Conservation (phyloP, 768 basidiomycete species). For the Mycena amicta region DNA sequence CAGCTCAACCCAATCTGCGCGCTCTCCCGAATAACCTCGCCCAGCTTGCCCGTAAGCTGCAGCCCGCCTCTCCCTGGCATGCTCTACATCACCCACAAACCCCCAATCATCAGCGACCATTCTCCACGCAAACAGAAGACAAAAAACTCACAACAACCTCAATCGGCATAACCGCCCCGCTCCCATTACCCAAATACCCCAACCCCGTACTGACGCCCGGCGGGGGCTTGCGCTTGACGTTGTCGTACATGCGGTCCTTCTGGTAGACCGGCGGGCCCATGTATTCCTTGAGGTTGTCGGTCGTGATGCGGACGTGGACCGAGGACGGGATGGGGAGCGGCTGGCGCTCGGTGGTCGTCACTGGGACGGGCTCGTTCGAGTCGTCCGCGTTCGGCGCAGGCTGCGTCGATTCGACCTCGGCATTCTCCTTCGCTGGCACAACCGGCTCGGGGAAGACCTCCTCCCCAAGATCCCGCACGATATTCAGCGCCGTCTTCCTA, state of each 20-base stretch:
- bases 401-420: slow-evolving; percentile 7
- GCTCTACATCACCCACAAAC: slow-evolving; percentile 47
- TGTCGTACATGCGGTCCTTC: slow-evolving; percentile 87
- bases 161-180: slow-evolving; percentile 95
- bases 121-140: no score
- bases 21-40: slow-evolving; percentile 96
- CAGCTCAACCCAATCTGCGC: slow-evolving; percentile 94
- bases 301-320: slow-evolving; percentile 80
- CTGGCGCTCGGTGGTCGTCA: slow-evolving; percentile 79
- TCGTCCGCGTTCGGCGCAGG: slow-evolving; percentile 16
- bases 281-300: slow-evolving; percentile 92
- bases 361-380: slow-evolving; percentile 40
- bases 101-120: no score
- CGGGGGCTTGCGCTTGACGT: slow-evolving; percentile 56
- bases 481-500: slow-evolving; percentile 90
- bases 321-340: slow-evolving; percentile 79
- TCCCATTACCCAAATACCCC: slow-evolving; percentile 95
- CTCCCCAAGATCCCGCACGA: slow-evolving; percentile 90
- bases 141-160: slow-evolving; percentile 77
- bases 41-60: slow-evolving; percentile 94
- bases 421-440: slow-evolving; percentile 14
- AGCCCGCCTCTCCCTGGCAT: slow-evolving; percentile 96
- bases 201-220: slow-evolving; percentile 94
- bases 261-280: slow-evolving; percentile 96
- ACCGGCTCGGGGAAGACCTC: slow-evolving; percentile 76